phyloP scores from a whole-genome alignment of 305 asterid genomes.

The Solanum aculeatissimum region DNA sequence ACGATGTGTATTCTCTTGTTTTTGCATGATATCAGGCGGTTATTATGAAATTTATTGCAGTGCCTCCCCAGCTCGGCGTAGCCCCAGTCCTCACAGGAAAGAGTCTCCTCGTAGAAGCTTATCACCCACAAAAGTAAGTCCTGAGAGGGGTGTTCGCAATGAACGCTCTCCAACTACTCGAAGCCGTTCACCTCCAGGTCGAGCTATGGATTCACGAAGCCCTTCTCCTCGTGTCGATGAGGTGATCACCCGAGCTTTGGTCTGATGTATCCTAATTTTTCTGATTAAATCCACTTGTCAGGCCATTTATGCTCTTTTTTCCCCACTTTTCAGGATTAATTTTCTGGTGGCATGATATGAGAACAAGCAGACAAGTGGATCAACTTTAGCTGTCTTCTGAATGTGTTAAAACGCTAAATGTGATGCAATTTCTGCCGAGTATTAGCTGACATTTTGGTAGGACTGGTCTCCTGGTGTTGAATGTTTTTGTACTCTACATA shows the following conservation, averaged over 20 bases:
- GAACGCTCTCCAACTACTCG: slow-evolving; percentile 49
- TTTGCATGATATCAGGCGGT: not conserved
- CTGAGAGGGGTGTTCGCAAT: slow-evolving; percentile 29
- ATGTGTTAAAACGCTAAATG: not conserved
- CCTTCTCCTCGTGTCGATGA: slow-evolving; percentile 60
- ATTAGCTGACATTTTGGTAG: slow-evolving; percentile 2
- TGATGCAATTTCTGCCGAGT: not conserved
- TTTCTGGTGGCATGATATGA: not conserved
- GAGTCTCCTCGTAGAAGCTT: slow-evolving; percentile 37
- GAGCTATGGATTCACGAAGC: slow-evolving; percentile 50
- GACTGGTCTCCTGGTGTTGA: not conserved
- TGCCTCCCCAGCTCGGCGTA: slow-evolving; percentile 62
- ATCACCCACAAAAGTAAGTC: slow-evolving; percentile 49
- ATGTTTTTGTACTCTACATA: not conserved
- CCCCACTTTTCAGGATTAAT: not conserved
- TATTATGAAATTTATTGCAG: slow-evolving; percentile 16
- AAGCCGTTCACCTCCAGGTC: slow-evolving; percentile 64
- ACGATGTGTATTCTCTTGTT: not conserved
- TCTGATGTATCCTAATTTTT: not conserved
- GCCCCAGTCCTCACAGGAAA: slow-evolving; percentile 61
- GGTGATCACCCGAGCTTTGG: not conserved
- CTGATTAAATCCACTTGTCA: not conserved
- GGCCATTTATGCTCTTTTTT: not conserved
- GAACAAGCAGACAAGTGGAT: not conserved
- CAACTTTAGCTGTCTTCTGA: not conserved